These are phyloP conservation scores for Oryza officinalis DNA, from an alignment of 176 grass and related monocot genomes.

Conservation along the genomic window DNA sequence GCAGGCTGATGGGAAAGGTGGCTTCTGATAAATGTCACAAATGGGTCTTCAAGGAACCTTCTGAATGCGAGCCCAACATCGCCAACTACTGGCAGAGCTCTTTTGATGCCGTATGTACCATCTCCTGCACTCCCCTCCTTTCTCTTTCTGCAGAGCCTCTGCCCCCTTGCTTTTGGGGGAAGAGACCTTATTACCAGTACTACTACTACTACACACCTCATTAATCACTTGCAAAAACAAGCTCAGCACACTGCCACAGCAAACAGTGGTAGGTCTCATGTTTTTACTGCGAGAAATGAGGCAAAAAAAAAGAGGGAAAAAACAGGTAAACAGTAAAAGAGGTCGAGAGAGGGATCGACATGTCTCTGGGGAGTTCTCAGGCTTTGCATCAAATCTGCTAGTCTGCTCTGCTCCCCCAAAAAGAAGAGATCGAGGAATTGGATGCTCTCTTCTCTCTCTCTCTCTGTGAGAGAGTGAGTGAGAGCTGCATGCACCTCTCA, in stretches of 20 bases:
- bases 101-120: conserved; percentile 95
- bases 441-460: conserved; percentile 28
- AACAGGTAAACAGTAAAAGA: neutral
- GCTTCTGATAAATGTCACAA: conserved; percentile 99
- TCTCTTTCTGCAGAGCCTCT: conserved; percentile 40
- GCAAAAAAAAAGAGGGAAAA: neutral
- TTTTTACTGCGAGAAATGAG: conserved; percentile 1
- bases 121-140: conserved; percentile 10
- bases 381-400: conserved; percentile 50
- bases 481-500: neutral
- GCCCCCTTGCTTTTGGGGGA: conserved; percentile 13
- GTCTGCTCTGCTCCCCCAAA: conserved; percentile 20
- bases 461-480: too few relatives aligned
- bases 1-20: conserved; percentile 99
- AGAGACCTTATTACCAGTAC: neutral
- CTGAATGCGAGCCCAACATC: conserved; percentile 99
- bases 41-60: conserved; percentile 99
- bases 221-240: neutral
- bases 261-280: neutral
- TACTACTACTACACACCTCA: neutral
- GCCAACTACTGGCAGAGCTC: conserved; percentile 99
- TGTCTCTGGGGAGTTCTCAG: conserved; percentile 21
- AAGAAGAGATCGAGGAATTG: conserved; percentile 50
- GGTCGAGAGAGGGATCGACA: neutral
- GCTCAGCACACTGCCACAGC: neutral